phyloP scores from a whole-genome alignment of 2,329 filamentous ascomycete species.

The Fulvia fulva region DNA sequence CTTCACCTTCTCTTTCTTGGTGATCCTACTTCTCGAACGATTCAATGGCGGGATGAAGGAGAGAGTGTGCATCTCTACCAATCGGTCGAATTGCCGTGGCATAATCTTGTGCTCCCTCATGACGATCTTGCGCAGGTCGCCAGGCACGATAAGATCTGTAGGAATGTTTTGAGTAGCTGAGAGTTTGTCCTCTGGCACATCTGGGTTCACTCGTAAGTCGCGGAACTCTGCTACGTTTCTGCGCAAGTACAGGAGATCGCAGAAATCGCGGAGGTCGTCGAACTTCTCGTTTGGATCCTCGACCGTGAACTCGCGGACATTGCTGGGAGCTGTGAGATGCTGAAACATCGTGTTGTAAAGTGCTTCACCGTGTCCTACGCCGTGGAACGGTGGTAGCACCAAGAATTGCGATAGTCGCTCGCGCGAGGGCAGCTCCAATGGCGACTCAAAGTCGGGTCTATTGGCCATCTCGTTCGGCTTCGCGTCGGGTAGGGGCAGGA shows the following conservation, averaged over 20 bases:
- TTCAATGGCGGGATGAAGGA: conserved; percentile 50
- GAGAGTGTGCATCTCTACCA: conserved; percentile 72
- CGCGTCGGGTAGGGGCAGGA: conserved; percentile 28
- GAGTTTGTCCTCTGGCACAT: conserved; percentile 47
- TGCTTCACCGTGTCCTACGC: conserved; percentile 69
- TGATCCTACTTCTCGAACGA: conserved; percentile 46
- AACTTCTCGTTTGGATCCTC: conserved; percentile 91
- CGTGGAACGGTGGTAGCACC: conserved; percentile 82
- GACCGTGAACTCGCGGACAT: conserved; percentile 79
- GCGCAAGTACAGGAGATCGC: conserved; percentile 65
- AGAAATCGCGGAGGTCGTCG: conserved; percentile 72
- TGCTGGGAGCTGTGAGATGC: conserved; percentile 58
- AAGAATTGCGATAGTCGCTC: conserved; percentile 90
- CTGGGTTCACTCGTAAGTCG: conserved; percentile 47
- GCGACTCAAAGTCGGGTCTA: conserved; percentile 38
- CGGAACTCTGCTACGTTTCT: conserved; percentile 37
- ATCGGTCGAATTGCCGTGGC: conserved; percentile 68
- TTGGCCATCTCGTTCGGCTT: conserved; percentile 17
- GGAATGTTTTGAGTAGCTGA: conserved; percentile 50
- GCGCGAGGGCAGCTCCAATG: conserved; percentile 65
- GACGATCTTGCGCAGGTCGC: conserved; percentile 53
- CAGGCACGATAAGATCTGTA: conserved; percentile 55
- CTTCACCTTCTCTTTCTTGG: conserved; percentile 44
- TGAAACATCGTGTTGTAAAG: conserved; percentile 79
- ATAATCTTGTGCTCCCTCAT: conserved; percentile 65